Evolutionary conservation across 1,284 basidiomycete species (phyloP).

Genomic region (Irpex sp.): DNA sequence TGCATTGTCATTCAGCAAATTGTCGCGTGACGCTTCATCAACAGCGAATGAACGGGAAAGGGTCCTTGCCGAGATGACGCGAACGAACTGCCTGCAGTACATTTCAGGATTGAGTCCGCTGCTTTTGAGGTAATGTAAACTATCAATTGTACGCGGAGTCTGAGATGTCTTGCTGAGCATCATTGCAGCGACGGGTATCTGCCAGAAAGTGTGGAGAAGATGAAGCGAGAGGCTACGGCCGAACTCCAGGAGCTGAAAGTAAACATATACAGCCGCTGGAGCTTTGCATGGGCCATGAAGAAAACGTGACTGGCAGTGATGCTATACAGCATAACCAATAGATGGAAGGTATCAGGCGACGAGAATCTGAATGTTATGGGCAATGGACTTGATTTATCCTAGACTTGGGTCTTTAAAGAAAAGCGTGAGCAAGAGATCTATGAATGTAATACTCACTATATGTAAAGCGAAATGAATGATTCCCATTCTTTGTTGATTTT

Average conservation of each 20-base stretch:
- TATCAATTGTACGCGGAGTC: not conserved
- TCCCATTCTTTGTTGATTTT: too few relatives aligned
- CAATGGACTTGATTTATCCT: too few relatives aligned
- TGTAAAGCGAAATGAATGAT: too few relatives aligned
- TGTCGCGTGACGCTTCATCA: not conserved
- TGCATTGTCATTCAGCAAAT: not conserved
- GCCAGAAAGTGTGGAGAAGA: slow-evolving; percentile 27
- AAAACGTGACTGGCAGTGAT: slow-evolving; percentile 6
- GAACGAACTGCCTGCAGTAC: slow-evolving; percentile 27
- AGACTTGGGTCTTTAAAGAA: too few relatives aligned
- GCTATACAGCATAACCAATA: not conserved
- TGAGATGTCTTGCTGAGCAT: not conserved
- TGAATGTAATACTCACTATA: too few relatives aligned
- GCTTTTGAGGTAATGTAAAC: slow-evolving; percentile 23
- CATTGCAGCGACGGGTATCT: slow-evolving; percentile 28
- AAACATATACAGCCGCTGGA: slow-evolving; percentile 30
- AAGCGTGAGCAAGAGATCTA: too few relatives aligned
- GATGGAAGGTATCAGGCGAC: too few relatives aligned
- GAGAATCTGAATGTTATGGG: too few relatives aligned
- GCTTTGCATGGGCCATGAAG: slow-evolving; percentile 34
- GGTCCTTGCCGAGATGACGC: slow-evolving; percentile 30
- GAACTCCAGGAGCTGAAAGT: slow-evolving; percentile 28
- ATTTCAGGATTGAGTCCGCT: slow-evolving; percentile 29
- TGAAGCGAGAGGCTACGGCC: slow-evolving; percentile 26
- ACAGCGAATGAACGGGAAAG: slow-evolving; percentile 24